Percentiles rank a stretch among this genome's conserved stretches.
Conservation (phyloP, 176 grass and related monocot species). For the Ensete ventricosum region DNA sequence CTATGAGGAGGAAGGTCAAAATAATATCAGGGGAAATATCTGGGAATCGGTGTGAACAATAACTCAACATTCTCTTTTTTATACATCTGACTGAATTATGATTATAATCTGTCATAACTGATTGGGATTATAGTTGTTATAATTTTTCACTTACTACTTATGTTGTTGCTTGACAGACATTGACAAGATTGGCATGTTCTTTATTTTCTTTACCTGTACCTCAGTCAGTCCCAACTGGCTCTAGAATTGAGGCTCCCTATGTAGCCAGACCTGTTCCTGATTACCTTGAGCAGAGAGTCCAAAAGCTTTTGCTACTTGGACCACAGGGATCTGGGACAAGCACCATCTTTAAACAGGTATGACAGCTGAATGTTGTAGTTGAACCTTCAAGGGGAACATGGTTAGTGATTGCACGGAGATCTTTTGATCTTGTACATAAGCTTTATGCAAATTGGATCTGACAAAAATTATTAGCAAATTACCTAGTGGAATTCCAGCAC, state of each 20-base stretch:
- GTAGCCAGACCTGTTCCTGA: constrained; percentile 45
- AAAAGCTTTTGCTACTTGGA: constrained; percentile 91
- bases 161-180: constrained; percentile 37
- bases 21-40: constrained; percentile 90
- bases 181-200: constrained; percentile 56
- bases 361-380: not conserved
- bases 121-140: constrained; percentile 10
- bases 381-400: no score
- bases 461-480: no score
- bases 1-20: constrained; percentile 98
- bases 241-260: constrained; percentile 51
- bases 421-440: no score
- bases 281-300: constrained; percentile 73
- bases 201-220: constrained; percentile 79
- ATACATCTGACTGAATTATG: constrained; percentile 11
- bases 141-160: not conserved
- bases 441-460: no score
- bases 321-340: constrained; percentile 76
- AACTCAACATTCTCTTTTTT: not conserved
- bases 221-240: constrained; percentile 30
- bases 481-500: no score
- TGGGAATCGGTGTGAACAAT: constrained; percentile 63
- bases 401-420: no score
- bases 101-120: not conserved
- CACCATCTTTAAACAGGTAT: constrained; percentile 93